Conservation (phyloP, 1,139 yeast genomes). For the Kodamaea sp. region DNA sequence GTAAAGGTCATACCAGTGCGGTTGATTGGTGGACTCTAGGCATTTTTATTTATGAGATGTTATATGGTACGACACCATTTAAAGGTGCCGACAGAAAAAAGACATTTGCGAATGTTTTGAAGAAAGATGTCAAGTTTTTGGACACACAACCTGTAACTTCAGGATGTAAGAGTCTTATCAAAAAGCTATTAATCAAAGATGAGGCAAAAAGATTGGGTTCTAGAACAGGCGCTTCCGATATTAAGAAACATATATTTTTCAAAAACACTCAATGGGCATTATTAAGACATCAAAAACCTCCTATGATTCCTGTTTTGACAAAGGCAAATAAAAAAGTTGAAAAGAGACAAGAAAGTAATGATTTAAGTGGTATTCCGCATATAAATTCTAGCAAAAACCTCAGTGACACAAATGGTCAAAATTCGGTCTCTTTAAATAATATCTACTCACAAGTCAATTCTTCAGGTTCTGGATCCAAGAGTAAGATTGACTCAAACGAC, state of each 20-base stretch:
- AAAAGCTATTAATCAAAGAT: slow-evolving; percentile 80
- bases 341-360: slow-evolving; percentile 25
- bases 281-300: slow-evolving; percentile 86
- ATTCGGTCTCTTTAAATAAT: background rate
- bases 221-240: slow-evolving; percentile 89
- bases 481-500: slow-evolving; percentile 43
- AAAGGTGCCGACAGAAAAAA: slow-evolving; percentile 85
- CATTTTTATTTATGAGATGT: slow-evolving; percentile 86
- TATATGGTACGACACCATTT: slow-evolving; percentile 93
- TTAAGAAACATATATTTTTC: slow-evolving; percentile 86
- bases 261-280: slow-evolving; percentile 94
- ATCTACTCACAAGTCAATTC: slow-evolving; percentile 6
- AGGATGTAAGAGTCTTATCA: slow-evolving; percentile 72
- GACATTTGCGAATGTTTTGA: slow-evolving; percentile 83
- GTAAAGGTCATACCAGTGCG: slow-evolving; percentile 95
- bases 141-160: slow-evolving; percentile 59
- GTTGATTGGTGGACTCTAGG: slow-evolving; percentile 99
- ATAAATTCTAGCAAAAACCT: background rate
- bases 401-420: background rate
- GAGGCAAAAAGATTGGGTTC: slow-evolving; percentile 87
- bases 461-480: slow-evolving; percentile 10
- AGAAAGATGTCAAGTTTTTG: slow-evolving; percentile 75
- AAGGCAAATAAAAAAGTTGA: slow-evolving; percentile 37
- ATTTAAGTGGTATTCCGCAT: slow-evolving; percentile 13
- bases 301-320: slow-evolving; percentile 85